Evolutionary conservation across 176 grass and related monocot genomes (phyloP).

Genomic region (maize (Zea mays)): Zm-B73-REFERENCE-NAM-5.0 NC_050099.1:149986001-149986500

Average conservation of each 20-base stretch:
- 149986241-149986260: slow-evolving; percentile 11
- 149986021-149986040: not conserved
- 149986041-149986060: not conserved
- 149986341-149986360: no score
- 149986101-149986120: not conserved
- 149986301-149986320: no score
- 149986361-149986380: no score
- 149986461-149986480: no score
- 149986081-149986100: not conserved
- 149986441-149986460: no score
- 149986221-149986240: slow-evolving; percentile 15
- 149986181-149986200: not conserved
- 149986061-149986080: not conserved
- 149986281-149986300: not conserved
- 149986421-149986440: no score
- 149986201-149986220: not conserved
- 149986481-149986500: no score
- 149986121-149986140: not conserved
- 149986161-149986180: no score
- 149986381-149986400: no score
- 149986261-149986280: not conserved
- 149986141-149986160: not conserved
- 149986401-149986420: no score
- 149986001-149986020: slow-evolving; percentile 34
- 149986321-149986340: no score